Evolutionary conservation across 192 early-diverging fungal genomes (phyloP).

Genomic region (Backusella morwellensis): DNA sequence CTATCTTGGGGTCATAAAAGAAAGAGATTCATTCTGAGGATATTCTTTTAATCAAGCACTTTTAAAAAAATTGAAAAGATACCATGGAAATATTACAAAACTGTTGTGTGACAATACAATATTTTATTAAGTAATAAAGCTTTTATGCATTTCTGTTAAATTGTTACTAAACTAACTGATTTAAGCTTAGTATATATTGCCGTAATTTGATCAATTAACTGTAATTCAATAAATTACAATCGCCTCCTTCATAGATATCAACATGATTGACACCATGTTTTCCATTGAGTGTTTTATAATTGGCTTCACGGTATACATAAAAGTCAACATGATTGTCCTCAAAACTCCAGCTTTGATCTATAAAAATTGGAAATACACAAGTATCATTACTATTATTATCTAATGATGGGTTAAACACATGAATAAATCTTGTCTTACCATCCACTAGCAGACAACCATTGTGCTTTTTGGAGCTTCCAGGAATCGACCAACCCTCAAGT

Average conservation of each 20-base stretch:
- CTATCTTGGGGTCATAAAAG: too few species aligned
- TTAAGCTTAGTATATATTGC: background rate
- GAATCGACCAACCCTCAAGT: constrained; percentile 33
- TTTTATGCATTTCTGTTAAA: background rate
- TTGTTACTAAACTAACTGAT: background rate
- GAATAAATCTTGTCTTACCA: constrained; percentile 9
- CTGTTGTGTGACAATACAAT: background rate
- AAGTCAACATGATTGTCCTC: constrained; percentile 33
- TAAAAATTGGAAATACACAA: background rate
- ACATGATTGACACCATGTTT: constrained; percentile 31
- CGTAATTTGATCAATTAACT: constrained; percentile 3
- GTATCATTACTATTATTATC: too few species aligned
- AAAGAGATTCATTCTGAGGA: too few species aligned
- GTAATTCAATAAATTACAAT: constrained; percentile 34
- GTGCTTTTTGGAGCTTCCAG: constrained; percentile 26
- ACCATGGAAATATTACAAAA: too few species aligned
- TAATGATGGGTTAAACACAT: background rate
- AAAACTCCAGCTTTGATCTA: constrained; percentile 39
- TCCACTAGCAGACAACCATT: constrained; percentile 38
- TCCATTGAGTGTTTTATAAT: constrained; percentile 30
- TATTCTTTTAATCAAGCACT: too few species aligned
- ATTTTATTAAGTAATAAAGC: background rate
- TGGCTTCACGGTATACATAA: constrained; percentile 19
- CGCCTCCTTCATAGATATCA: constrained; percentile 40
- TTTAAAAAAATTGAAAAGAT: too few species aligned